Evolutionary conservation across 106 monocot species (phyloP).

Genomic region (Dendrobium nobile): DNA sequence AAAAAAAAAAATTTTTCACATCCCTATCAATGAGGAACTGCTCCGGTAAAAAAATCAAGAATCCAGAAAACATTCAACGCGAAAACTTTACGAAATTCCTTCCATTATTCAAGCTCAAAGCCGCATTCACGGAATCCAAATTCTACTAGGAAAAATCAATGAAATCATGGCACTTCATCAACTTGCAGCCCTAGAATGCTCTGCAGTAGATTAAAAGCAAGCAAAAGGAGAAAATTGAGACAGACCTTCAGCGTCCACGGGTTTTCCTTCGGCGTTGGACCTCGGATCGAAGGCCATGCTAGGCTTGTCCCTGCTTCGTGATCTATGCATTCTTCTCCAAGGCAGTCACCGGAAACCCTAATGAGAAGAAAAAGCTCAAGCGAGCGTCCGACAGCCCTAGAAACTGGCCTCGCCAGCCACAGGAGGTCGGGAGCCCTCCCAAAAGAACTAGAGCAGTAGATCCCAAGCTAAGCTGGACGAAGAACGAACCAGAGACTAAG

Average conservation of each 20-base stretch:
- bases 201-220: neutral
- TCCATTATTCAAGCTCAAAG: neutral
- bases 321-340: conserved; percentile 7
- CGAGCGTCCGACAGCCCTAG: neutral
- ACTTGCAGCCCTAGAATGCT: neutral
- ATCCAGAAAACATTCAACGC: neutral
- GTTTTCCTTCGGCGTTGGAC: neutral
- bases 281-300: neutral
- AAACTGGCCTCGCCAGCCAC: neutral
- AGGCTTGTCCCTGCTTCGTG: neutral
- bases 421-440: too few relatives aligned
- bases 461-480: neutral
- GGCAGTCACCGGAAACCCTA: neutral
- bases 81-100: neutral
- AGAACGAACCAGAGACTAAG: neutral
- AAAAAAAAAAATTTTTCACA: neutral
- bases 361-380: neutral
- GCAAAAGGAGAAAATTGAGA: neutral
- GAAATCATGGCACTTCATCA: neutral
- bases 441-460: neutral
- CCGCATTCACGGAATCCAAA: neutral
- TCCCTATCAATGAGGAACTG: neutral
- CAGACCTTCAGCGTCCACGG: neutral
- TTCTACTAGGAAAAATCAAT: neutral
- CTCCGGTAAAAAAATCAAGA: neutral